Conservation (phyloP, 2,329 filamentous ascomycete species). For the Pyrenochaeta sp. region DNA sequence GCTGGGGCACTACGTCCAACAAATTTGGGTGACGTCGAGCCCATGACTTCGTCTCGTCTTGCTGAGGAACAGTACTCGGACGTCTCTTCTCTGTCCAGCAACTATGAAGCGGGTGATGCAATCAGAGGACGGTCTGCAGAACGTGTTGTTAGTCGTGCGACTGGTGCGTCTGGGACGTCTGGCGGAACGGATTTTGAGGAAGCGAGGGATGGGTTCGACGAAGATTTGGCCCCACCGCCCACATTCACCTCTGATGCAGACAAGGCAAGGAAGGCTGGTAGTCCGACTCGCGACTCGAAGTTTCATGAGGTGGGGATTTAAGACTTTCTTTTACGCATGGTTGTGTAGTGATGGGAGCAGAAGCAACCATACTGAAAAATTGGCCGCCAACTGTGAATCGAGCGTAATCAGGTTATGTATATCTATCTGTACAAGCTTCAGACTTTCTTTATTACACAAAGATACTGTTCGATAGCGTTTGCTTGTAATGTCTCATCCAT, state of each 20-base stretch:
- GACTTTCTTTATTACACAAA: background rate
- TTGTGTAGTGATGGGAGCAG: background rate
- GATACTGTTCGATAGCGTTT: background rate
- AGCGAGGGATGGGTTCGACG: constrained; percentile 60
- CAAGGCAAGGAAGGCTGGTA: constrained; percentile 32
- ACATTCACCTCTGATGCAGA: constrained; percentile 44
- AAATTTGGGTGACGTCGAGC: constrained; percentile 23
- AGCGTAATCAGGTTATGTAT: no score
- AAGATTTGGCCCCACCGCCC: constrained; percentile 52
- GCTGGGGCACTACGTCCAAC: constrained; percentile 15
- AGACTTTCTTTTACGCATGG: background rate
- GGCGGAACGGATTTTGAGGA: constrained; percentile 62
- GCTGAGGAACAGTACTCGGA: constrained; percentile 34
- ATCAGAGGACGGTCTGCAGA: constrained; percentile 32
- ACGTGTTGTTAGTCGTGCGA: constrained; percentile 36
- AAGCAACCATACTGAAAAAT: background rate
- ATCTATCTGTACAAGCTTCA: no score
- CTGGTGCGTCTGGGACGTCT: constrained; percentile 46
- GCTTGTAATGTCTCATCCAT: constrained; percentile 2
- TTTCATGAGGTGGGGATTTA: constrained; percentile 46
- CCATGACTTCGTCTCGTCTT: constrained; percentile 15
- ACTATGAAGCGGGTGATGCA: constrained; percentile 14
- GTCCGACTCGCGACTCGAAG: constrained; percentile 43
- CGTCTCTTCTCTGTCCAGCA: constrained; percentile 46
- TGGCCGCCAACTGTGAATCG: no score